Percentiles rank a stretch among this genome's conserved stretches.
Evolutionary conservation across 108 stramenopile genomes (phyloP).

Genomic region (Skeletonema potamos): DNA sequence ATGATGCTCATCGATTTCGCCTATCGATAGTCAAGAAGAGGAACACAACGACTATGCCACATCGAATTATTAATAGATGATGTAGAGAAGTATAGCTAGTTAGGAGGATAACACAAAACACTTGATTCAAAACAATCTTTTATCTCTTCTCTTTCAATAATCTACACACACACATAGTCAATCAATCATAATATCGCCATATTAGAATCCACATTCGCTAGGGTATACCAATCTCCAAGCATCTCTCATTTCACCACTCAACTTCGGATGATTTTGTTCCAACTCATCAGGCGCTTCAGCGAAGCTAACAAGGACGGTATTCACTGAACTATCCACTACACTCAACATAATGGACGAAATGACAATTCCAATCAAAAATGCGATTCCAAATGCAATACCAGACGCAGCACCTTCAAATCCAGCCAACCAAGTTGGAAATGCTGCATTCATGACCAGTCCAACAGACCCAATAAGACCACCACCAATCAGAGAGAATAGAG

Average conservation of each 20-base stretch:
- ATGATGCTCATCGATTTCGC: neutral
- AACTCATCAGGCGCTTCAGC: constrained; percentile 88
- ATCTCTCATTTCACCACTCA: constrained; percentile 74
- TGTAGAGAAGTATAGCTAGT: neutral
- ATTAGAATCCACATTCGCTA: constrained; percentile 44
- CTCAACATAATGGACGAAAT: constrained; percentile 70
- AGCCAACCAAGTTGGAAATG: neutral
- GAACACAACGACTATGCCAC: too few species aligned
- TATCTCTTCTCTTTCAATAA: too few species aligned
- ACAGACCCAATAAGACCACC: constrained; percentile 35
- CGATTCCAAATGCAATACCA: constrained; percentile 59
- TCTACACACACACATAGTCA: too few species aligned
- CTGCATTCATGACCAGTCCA: constrained; percentile 29
- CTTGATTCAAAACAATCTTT: neutral
- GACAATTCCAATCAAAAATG: constrained; percentile 71
- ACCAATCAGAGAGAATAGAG: constrained; percentile 60
- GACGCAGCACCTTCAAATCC: constrained; percentile 44
- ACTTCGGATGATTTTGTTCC: constrained; percentile 77
- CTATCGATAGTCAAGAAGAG: too few species aligned
- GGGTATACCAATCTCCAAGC: constrained; percentile 90
- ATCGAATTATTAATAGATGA: neutral
- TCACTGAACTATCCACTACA: constrained; percentile 77
- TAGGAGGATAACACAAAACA: too few species aligned
- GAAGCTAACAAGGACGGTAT: constrained; percentile 89
- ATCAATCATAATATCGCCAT: neutral